A percentile compares a stretch with the other conserved stretches of the same genome.
phyloP scores from a whole-genome alignment of 164 flowering plant species.

The Paratinospora sagittata region DNA sequence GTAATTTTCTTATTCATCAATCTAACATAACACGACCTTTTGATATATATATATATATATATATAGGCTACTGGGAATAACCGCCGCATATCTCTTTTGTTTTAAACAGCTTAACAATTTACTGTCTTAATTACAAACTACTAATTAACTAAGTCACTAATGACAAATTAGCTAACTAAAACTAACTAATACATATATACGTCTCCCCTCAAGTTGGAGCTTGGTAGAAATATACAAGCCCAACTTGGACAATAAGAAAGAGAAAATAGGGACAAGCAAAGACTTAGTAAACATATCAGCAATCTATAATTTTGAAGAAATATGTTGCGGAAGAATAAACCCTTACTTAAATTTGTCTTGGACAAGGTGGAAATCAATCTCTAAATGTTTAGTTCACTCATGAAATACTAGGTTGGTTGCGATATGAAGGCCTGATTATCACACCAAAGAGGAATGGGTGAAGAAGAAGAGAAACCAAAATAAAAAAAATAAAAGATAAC shows the following conservation, averaged over 20 bases:
- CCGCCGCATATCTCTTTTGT: no score
- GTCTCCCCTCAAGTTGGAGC: no score
- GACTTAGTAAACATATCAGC: neutral
- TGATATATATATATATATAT: no score
- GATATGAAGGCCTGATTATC: neutral
- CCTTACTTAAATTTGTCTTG: neutral
- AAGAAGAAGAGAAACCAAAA: neutral
- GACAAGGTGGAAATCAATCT: neutral
- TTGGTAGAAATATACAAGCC: neutral
- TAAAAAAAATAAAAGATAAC: neutral
- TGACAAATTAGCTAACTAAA: no score
- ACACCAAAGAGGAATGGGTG: neutral
- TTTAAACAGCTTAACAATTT: no score
- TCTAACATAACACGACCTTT: no score
- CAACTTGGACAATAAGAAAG: neutral
- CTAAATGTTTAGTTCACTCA: neutral
- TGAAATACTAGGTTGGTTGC: neutral
- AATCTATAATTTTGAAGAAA: neutral
- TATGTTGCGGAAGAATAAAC: neutral
- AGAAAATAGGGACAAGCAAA: neutral
- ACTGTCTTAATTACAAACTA: no score
- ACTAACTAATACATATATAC: no score
- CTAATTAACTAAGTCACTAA: no score
- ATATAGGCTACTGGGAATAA: no score
- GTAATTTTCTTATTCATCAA: no score